A percentile compares a stretch with the other conserved stretches of the same genome.
These are phyloP conservation scores for Sporothrix pseudoabietina DNA, from an alignment of 2,329 filamentous ascomycete genomes.

Conservation along the genomic window DNA sequence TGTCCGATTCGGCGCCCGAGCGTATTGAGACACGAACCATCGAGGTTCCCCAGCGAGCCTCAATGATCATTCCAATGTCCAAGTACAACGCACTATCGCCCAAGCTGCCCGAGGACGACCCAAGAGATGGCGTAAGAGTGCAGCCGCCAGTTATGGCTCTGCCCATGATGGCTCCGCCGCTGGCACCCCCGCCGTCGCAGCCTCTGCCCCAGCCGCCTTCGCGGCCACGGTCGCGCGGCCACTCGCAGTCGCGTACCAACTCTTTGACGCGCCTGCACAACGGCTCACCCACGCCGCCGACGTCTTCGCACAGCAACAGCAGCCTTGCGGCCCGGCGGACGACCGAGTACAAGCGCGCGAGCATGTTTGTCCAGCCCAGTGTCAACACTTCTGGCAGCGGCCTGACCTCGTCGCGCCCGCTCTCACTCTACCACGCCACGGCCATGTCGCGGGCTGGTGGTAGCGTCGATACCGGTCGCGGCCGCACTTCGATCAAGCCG, in stretches of 20 bases:
- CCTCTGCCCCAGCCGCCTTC: conserved; percentile 9
- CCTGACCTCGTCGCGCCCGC: background rate
- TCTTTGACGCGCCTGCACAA: conserved; percentile 20
- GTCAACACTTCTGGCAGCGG: background rate
- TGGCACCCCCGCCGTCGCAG: conserved; percentile 15
- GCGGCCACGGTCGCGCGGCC: conserved; percentile 15
- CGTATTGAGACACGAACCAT: conserved; percentile 13
- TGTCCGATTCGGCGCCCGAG: background rate
- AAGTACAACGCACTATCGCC: conserved; percentile 18
- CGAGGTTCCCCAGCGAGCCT: conserved; percentile 9
- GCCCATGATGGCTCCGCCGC: background rate
- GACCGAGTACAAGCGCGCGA: conserved; percentile 36
- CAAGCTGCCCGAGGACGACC: background rate
- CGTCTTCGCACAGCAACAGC: conserved; percentile 14
- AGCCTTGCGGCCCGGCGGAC: conserved; percentile 1
- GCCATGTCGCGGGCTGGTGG: conserved; percentile 10
- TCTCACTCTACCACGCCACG: conserved; percentile 2
- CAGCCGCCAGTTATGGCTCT: background rate
- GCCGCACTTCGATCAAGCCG: conserved; percentile 15
- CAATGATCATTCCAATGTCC: conserved; percentile 21
- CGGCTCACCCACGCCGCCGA: conserved; percentile 1
- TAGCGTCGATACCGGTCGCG: conserved; percentile 14
- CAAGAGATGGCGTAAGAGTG: background rate
- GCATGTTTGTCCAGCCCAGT: conserved; percentile 36
- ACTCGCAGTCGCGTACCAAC: conserved; percentile 11